phyloP scores from a whole-genome alignment of 352 stramenopile species.

The Thalassiosira mediterranea region DNA sequence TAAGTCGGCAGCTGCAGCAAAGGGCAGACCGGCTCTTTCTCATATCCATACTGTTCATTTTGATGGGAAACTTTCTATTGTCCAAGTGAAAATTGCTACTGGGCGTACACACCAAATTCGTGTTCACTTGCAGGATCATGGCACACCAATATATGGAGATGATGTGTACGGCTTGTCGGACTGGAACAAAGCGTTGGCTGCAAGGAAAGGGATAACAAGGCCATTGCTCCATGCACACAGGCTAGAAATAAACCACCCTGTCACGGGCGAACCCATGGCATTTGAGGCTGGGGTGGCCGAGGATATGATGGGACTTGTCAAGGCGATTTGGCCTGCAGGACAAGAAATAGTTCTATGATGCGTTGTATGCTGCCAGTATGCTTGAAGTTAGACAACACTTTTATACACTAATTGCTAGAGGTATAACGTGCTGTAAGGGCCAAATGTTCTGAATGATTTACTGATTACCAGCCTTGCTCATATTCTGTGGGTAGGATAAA shows the following conservation, averaged over 20 bases:
- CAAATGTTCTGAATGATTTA: too few relatives aligned
- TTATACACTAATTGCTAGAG: too few relatives aligned
- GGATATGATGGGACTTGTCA: conserved; percentile 75
- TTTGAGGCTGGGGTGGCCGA: conserved; percentile 75
- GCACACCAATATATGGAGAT: conserved; percentile 86
- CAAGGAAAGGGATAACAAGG: conserved; percentile 75
- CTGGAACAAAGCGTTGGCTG: conserved; percentile 83
- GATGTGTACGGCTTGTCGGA: conserved; percentile 86
- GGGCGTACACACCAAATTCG: conserved; percentile 88
- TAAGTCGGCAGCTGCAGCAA: conserved; percentile 24
- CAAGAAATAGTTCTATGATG: conserved; percentile 10
- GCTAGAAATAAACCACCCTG: conserved; percentile 86
- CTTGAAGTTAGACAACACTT: too few relatives aligned
- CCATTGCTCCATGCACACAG: conserved; percentile 85
- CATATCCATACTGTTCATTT: conserved; percentile 81
- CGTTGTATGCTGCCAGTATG: too few relatives aligned
- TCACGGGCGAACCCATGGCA: conserved; percentile 74
- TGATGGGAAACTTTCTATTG: conserved; percentile 85
- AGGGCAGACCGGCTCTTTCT: conserved; percentile 77
- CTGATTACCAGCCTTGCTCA: too few relatives aligned
- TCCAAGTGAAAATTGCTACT: conserved; percentile 86
- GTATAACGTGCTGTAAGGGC: too few relatives aligned
- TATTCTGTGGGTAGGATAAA: too few relatives aligned
- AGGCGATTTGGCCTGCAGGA: conserved; percentile 64
- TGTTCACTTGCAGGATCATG: conserved; percentile 86